Base-by-base conservation (phyloP, 2,329 filamentous ascomycete species). In the Tolypocladium tropicale region DNA sequence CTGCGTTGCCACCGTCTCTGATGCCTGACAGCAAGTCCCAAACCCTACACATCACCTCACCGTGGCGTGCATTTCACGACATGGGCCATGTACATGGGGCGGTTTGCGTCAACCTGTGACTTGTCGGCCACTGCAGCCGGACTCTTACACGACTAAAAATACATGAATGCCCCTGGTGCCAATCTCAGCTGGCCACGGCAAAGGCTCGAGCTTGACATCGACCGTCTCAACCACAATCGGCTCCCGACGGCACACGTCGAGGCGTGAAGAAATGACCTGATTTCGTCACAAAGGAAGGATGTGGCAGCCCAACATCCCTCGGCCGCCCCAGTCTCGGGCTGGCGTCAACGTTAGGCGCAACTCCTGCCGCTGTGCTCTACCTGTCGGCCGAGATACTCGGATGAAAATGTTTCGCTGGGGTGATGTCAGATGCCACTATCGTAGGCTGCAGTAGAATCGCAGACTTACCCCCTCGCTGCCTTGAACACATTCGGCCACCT, bases 241-340 rank as follows among this genome's bases (percentile, higher is more conserved):
- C 28, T 28, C 5, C 28, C 10, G 5, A 11, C 46, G 14, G 46
- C 28, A 33, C 16, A n/a, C 18, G 4, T 14, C 18, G 21, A 25
- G 12, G 36, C 33, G 37, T 46, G 43, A 55, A 4, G 23, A 21
- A 21, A n/a, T 10, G 10, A 14, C 28, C 28, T 32, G 18, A 48
- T 25, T 33, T 18, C 76, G 12, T 54, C 43, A 95, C 56, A 95
- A 63, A 30, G 90, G 90, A 62, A 96, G 74, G 60, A 97, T 82
- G 74, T 96, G 92, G 70, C 93, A 99, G 55, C 93, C 93, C 64
- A 99, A 75, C 69, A 95, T 75, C 14, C 93, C 94, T 70, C 90
- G 80, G 33, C 94, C 94, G 62, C 93, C 93, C 93, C 94, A 99
- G 67, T 92, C 79, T 49, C 83, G 82, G 63, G 83, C 81, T 54